Base-by-base conservation (phyloP, 1,139 yeast species). In the Suhomyces kunorum region DNA sequence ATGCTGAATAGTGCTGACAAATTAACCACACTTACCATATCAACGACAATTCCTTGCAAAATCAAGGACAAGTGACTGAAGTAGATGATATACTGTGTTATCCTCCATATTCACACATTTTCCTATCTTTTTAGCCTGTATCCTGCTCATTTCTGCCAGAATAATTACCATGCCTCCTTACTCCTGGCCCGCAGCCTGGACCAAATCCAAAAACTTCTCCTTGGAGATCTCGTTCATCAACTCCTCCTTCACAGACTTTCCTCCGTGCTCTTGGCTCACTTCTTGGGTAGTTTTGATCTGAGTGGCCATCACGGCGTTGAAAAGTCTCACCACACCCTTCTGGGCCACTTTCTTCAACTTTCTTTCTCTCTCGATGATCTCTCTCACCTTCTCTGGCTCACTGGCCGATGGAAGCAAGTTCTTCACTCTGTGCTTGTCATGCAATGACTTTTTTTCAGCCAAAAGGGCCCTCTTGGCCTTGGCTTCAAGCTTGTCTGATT, bases 291-390 rank as follows among this genome's bases (percentile, higher is more conserved):
- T 80, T 49, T 71, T 76, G 17, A 80, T 73, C 63, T 94, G 98
- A 1, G 96, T 85, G 29, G 87, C 77, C 55, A 89, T 74, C 23
- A 92, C 84, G 2, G 97, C 98, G 60, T 92, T 92, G 64, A 92
- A 89, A 46, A 92, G 72, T 55, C 85, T 81, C 14, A 92, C 95
- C 13, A 89, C 98, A 68, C 98, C 99, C 54, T 84, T 77, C 64
- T 92, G 97, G 0, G 98, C 98, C 24, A 82, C 76, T 58, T 89
- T 90, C 60, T 86, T 84, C 55, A 88, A 67, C 49, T 68, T 71
- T 48, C 79, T 78, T 58, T 92, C 99, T 39, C 75, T 76, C 42
- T 84, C 92, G 28, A 90, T 59, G 4, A 76, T 62, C 32, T 70
- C 71, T 54, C 89, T 76, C 7, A 76, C 75, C 42, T 69, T 68